These are phyloP conservation scores for Aspergillus viridinutans DNA, from an alignment of 2,329 filamentous ascomycete species.

Conservation along the genomic window DNA sequence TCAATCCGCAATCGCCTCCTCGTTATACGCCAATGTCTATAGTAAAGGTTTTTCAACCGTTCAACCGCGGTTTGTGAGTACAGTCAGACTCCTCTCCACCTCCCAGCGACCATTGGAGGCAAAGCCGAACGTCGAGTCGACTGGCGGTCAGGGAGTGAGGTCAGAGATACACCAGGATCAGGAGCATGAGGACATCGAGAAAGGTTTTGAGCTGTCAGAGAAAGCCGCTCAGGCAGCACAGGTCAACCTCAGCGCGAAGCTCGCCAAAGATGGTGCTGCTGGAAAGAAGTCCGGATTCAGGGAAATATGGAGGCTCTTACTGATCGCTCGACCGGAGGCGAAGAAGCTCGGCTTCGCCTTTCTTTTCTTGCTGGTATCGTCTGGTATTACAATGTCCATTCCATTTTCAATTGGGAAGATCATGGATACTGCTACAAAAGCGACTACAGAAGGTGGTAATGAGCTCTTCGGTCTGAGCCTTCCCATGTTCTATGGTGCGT, in stretches of 20 bases:
- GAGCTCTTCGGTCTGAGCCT: slow-evolving; percentile 79
- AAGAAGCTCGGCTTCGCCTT: slow-evolving; percentile 76
- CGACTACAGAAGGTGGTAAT: slow-evolving; percentile 57
- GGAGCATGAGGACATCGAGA: slow-evolving; percentile 53
- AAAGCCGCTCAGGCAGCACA: slow-evolving; percentile 82
- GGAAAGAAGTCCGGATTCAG: slow-evolving; percentile 57
- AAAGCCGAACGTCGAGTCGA: slow-evolving; percentile 16
- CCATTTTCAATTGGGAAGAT: slow-evolving; percentile 97
- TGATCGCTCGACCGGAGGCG: slow-evolving; percentile 81
- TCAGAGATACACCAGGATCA: slow-evolving; percentile 36
- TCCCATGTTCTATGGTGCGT: slow-evolving; percentile 79
- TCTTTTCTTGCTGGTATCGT: slow-evolving; percentile 80
- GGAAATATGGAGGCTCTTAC: slow-evolving; percentile 83
- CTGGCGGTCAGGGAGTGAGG: slow-evolving; percentile 17
- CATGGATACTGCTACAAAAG: slow-evolving; percentile 81
- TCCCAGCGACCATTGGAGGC: slow-evolving; percentile 23
- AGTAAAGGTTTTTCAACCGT: slow-evolving; percentile 5
- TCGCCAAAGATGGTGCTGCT: slow-evolving; percentile 71
- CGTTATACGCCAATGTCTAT: slow-evolving; percentile 11
- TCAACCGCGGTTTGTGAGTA: slow-evolving; percentile 17
- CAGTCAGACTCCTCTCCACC: slow-evolving; percentile 24
- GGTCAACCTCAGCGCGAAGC: slow-evolving; percentile 79
- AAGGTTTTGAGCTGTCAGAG: slow-evolving; percentile 68
- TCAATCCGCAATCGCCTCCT: slow-evolving; percentile 12
- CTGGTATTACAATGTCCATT: slow-evolving; percentile 89